phyloP scores from a whole-genome alignment of 208 protist species.

The Crithidia fasciculata region DNA sequence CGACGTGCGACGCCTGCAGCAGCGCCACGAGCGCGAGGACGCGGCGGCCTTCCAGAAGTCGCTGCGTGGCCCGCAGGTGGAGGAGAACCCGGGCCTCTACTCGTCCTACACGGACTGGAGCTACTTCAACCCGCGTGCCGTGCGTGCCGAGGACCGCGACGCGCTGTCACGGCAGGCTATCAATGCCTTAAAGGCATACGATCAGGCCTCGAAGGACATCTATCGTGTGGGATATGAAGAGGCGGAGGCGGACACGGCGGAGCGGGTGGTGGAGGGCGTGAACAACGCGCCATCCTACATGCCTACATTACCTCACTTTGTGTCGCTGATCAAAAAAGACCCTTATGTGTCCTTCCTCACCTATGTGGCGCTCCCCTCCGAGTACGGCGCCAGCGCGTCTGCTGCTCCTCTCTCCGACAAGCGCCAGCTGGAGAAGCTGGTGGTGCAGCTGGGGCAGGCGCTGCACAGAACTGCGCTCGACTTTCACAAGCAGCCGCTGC shows the following conservation, averaged over 20 bases:
- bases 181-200: constrained; percentile 65
- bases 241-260: constrained; percentile 25
- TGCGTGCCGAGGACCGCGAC: constrained; percentile 81
- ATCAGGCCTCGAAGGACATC: constrained; percentile 61
- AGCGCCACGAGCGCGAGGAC: constrained; percentile 84
- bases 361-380: constrained; percentile 53
- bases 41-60: constrained; percentile 65
- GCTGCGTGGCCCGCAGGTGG: constrained; percentile 41
- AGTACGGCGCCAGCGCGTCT: constrained; percentile 15
- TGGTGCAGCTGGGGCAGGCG: constrained; percentile 59
- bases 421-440: constrained; percentile 59
- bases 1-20: constrained; percentile 78
- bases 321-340: constrained; percentile 73
- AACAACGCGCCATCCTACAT: constrained; percentile 54
- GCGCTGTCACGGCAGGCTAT: constrained; percentile 52
- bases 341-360: constrained; percentile 69
- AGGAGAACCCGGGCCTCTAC: constrained; percentile 60
- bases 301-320: constrained; percentile 81
- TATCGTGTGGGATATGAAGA: constrained; percentile 72
- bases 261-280: constrained; percentile 40
- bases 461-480: constrained; percentile 72
- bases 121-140: constrained; percentile 85
- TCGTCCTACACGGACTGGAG: constrained; percentile 74
- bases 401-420: not conserved
- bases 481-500: constrained; percentile 66